phyloP scores from a whole-genome alignment of 495 filamentous ascomycete genomes.

The Penicillium bialowiezense region DNA sequence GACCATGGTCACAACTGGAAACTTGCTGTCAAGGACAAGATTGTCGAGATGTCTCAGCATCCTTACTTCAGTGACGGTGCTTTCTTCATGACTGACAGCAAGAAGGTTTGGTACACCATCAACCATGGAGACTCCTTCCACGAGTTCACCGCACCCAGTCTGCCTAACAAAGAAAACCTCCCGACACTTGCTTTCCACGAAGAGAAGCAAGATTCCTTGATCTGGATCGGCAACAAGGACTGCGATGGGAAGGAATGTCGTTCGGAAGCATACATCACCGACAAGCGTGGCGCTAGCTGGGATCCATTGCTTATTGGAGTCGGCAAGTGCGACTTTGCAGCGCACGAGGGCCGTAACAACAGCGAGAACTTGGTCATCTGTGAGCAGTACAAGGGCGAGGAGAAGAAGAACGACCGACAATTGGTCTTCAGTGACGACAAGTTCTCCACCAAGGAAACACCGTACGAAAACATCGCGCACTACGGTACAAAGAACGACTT shows the following conservation, averaged over 20 bases:
- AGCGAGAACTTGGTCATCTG: conserved; percentile 76
- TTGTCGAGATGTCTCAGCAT: conserved; percentile 70
- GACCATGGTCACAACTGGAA: conserved; percentile 88
- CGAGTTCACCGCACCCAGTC: conserved; percentile 59
- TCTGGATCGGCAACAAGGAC: conserved; percentile 77
- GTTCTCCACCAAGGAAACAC: conserved; percentile 58
- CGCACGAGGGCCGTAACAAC: conserved; percentile 55
- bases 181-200: conserved; percentile 75
- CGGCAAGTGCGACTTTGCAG: conserved; percentile 77
- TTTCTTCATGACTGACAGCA: conserved; percentile 72
- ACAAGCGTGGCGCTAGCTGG: conserved; percentile 77
- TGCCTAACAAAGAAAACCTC: conserved; percentile 32
- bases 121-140: conserved; percentile 69
- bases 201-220: conserved; percentile 74
- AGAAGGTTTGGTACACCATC: conserved; percentile 71
- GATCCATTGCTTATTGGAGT: conserved; percentile 62
- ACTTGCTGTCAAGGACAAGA: conserved; percentile 53
- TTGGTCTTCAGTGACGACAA: conserved; percentile 73
- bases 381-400: conserved; percentile 64
- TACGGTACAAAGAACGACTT: conserved; percentile 95
- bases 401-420: conserved; percentile 54
- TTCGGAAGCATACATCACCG: conserved; percentile 64
- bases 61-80: conserved; percentile 74
- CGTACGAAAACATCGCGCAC: conserved; percentile 67
- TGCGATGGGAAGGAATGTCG: conserved; percentile 59